Evolutionary conservation across 129 eudicot genomes (phyloP).

Genomic region (Flaveria brownii): DNA sequence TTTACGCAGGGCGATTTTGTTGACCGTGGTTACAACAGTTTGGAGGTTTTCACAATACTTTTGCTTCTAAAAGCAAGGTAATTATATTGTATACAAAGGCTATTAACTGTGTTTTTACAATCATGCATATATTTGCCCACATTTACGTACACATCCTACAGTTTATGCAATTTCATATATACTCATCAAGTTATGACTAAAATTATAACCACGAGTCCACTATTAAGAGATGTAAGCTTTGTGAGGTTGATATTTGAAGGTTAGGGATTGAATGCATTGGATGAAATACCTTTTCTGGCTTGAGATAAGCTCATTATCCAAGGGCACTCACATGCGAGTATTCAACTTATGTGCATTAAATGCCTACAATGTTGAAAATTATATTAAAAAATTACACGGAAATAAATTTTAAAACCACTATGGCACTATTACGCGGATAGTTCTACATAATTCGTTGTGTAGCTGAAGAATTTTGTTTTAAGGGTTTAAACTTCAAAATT

Average conservation of each 20-base stretch:
- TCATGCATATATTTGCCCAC: not conserved
- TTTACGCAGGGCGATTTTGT: conserved; percentile 89
- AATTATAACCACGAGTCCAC: not conserved
- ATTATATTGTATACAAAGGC: not conserved
- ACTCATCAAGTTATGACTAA: not conserved
- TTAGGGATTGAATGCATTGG: conserved; percentile 4
- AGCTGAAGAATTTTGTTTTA: not conserved
- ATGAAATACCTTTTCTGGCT: conserved; percentile 9
- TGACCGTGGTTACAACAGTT: conserved; percentile 99
- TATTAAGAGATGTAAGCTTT: not conserved
- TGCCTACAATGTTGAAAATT: not conserved
- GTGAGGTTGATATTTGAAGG: conserved; percentile 7
- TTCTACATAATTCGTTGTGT: not conserved
- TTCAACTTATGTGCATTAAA: conserved; percentile 11
- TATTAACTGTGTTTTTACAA: not conserved
- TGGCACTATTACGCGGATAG: not conserved
- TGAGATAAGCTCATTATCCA: not conserved
- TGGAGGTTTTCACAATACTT: conserved; percentile 94
- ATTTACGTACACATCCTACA: not conserved
- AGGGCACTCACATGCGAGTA: conserved; percentile 12
- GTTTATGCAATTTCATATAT: conserved; percentile 12
- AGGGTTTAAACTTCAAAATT: not conserved
- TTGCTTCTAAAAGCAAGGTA: conserved; percentile 99
- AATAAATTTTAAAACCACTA: too few relatives aligned
- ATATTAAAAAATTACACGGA: too few relatives aligned